Evolutionary conservation across 345 rosid species (phyloP), one percentile per base, ranked within the genome.

Genomic region (Hirschfeldia incana): DNA sequence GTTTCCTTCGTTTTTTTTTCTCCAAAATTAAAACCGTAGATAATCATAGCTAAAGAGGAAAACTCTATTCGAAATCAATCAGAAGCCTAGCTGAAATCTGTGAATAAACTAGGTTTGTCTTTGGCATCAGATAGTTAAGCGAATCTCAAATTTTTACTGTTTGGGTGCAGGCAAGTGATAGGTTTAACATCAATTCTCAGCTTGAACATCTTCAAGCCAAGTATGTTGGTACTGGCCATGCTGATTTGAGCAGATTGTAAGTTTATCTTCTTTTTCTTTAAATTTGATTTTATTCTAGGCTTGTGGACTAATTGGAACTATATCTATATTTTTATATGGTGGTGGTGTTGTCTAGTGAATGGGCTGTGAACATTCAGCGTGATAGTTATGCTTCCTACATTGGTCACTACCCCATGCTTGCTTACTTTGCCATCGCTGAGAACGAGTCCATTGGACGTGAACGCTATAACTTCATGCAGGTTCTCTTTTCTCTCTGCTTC

Each of bases 201-300:
- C 97, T 95, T 44, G 99, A 95, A 81, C 99, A 93, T 85, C 98
- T 93, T 70, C 97, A 93, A 81, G 97, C 99, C 69, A 95, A 93
- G 83, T 95, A 95, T 71, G 98, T 91, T 33, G 99, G 99, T 27
- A 95, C 97, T 1, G 94, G 98, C 2, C 98, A 95, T 62, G 96
- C 99, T 0, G 99, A 95, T 77, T 81, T 95, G 82, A 95, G 88
- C 83, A 82, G 96, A 95, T 95, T 90, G 98, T 95, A 42, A 85
- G 95, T 75, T 32, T 64, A 21, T 5, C 13, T 34, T 28, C 1
- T 7, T 7, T 6, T 17, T 15, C 2, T 5, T 27, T 21, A 21
- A 12, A 5, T 17, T 17, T 27, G 1, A 1, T 8, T 16, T 8
- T 13, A 4, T 0, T 13, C n/a, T n/a, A 4, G 8, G 27, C 3